Evolutionary conservation across 2,329 filamentous ascomycete genomes (phyloP), one percentile per base, ranked within the genome.

Genomic region (Achaetomium macrosporum): DNA sequence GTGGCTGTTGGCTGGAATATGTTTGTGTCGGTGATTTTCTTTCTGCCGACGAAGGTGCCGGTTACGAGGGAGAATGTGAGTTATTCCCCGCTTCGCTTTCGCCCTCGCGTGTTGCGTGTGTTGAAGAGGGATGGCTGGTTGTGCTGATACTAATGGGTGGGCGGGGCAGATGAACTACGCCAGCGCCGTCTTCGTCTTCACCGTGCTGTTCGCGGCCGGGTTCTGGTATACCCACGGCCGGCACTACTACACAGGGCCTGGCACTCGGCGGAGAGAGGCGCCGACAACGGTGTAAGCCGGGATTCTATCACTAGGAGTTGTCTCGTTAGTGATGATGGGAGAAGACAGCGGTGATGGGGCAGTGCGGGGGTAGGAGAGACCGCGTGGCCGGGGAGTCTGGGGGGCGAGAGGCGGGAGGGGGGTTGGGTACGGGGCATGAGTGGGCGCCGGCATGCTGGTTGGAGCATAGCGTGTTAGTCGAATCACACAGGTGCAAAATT

Each of bases 21-120:
- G 1, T 78, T 79, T 61, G 74, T 76, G 47, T 68, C 67, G 30
- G 68, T 78, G 47, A 74, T 79, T 49, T 78, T 79, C 64, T 64
- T 78, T 57, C 65, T 77, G 54, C 76, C 76, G 2, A 76, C 73
- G 0, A 64, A 61, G 25, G 57, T 68, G 53, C 76, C 76, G 0
- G 74, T 76, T n/a, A 70, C 69, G 13, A 65, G 72, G 5, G 65
- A 68, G 36, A 76, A 71, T 59, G 71, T 74, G 62, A 65, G 69
- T 60, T 43, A n/a, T 15, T 25, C 19, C 31, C 16, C 20, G 36
- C 36, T 31, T 36, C 30, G 3, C n/a, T n/a, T n/a, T n/a, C n/a
- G n/a, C n/a, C n/a, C n/a, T n/a, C n/a, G n/a, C n/a, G n/a, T 20
- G 11, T 25, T 25, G 4, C 15, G 31, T 12, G 16, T 15, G 5